These are phyloP conservation scores for Gentiana macrophylla DNA, from an alignment of 257 asterid species.

Conservation along the genomic window DNA sequence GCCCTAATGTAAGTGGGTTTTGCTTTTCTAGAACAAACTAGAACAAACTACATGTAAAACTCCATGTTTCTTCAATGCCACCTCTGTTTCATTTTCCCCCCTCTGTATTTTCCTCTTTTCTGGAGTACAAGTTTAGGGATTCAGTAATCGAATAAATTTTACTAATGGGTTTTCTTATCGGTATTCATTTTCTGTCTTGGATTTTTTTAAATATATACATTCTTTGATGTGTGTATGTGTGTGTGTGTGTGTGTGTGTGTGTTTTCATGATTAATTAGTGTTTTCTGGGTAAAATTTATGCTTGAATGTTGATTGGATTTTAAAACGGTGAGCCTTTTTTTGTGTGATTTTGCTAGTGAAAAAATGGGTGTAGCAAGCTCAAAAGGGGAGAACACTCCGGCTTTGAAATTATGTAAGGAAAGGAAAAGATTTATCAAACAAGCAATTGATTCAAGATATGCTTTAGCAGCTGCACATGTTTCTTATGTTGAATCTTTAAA, in stretches of 20 bases:
- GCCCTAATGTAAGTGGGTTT: conserved; percentile 11
- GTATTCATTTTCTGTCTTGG: neutral
- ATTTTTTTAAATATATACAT: neutral
- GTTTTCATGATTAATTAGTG: neutral
- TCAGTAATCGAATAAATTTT: neutral
- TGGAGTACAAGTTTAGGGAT: conserved; percentile 9
- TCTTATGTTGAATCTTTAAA: conserved; percentile 74
- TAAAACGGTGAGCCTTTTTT: conserved; percentile 11
- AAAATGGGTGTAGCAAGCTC: conserved; percentile 72
- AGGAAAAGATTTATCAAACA: conserved; percentile 71
- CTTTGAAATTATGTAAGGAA: conserved; percentile 72
- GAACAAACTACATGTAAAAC: neutral
- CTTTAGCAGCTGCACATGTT: conserved; percentile 92
- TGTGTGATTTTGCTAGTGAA: conserved; percentile 11
- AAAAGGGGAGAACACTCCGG: conserved; percentile 61
- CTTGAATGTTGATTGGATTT: conserved; percentile 8
- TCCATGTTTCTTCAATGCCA: conserved; percentile 2
- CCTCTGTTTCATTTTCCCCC: neutral
- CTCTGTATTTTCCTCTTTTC: conserved; percentile 15
- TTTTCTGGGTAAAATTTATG: neutral
- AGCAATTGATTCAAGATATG: conserved; percentile 85
- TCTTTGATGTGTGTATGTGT: neutral
- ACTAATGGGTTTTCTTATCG: conserved; percentile 1
- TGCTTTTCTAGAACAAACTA: conserved; percentile 14
- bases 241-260: too few relatives aligned